A percentile compares a stretch with the other conserved stretches of the same genome.
These are phyloP conservation scores for Dentiscutata heterogama DNA, from an alignment of 371 early-diverging fungal genomes.

Conservation along the genomic window DNA sequence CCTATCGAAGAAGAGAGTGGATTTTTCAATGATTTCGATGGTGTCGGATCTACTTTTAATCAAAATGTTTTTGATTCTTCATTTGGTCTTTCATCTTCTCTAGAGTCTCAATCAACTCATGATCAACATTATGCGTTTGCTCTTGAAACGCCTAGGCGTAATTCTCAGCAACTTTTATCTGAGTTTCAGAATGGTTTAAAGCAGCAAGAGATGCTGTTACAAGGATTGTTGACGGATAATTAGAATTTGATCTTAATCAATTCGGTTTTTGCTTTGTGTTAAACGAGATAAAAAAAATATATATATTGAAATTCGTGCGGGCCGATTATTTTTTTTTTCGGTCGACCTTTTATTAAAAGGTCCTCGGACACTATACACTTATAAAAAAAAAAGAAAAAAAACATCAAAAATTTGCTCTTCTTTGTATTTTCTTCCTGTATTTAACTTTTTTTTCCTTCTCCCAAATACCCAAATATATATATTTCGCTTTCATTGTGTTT, in stretches of 20 bases:
- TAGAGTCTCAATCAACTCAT: not conserved
- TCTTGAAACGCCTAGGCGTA: conserved; percentile 31
- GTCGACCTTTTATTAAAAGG: conserved; percentile 7
- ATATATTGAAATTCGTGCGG: conserved; percentile 20
- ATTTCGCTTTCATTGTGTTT: conserved; percentile 44
- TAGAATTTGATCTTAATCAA: not conserved
- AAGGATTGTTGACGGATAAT: conserved; percentile 27
- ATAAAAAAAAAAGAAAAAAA: not conserved
- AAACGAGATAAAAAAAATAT: not conserved
- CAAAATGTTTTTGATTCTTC: conserved; percentile 18
- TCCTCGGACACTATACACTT: conserved; percentile 43
- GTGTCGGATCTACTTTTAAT: not conserved
- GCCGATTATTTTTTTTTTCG: conserved; percentile 10
- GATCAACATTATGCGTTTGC: conserved; percentile 27
- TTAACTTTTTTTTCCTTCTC: not conserved
- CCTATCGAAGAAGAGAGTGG: conserved; percentile 10
- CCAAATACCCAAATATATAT: conserved; percentile 35
- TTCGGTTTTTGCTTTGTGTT: not conserved
- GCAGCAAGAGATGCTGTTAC: conserved; percentile 29
- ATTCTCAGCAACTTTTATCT: conserved; percentile 42
- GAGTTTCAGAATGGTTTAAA: conserved; percentile 40
- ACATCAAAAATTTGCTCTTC: not conserved
- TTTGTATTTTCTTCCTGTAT: conserved; percentile 13
- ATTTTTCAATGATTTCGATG: conserved; percentile 21
- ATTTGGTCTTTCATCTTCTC: conserved; percentile 15